These are phyloP conservation scores for Jasminum sambac DNA, from an alignment of 257 asterid species.

Conservation along the genomic window DNA sequence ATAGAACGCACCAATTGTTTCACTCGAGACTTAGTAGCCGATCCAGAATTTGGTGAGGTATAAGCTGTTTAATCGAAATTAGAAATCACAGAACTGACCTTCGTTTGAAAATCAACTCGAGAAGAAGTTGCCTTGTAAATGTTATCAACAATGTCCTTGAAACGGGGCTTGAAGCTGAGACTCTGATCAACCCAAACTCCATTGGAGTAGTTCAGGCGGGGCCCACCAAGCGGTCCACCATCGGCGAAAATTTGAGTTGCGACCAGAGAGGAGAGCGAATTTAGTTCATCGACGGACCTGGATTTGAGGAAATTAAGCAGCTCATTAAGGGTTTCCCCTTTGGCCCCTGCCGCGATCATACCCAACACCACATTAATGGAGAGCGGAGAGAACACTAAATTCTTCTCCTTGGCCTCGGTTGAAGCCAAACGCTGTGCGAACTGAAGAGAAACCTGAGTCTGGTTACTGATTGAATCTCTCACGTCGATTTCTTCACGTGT, in stretches of 20 bases:
- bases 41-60: no score
- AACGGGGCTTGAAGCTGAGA: conserved; percentile 37
- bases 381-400: conserved; percentile 41
- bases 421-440: conserved; percentile 30
- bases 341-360: conserved; percentile 38
- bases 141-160: conserved; percentile 31
- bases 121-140: conserved; percentile 32
- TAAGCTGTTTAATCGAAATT: no score
- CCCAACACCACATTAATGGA: conserved; percentile 41
- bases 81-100: conserved; percentile 22
- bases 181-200: conserved; percentile 45
- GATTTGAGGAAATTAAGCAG: conserved; percentile 40
- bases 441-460: conserved; percentile 29
- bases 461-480: conserved; percentile 34
- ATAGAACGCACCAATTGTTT: background rate
- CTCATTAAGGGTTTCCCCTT: conserved; percentile 35
- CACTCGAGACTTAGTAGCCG: no score
- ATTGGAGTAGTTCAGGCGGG: conserved; percentile 34
- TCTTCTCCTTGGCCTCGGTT: conserved; percentile 26
- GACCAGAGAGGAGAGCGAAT: conserved; percentile 35
- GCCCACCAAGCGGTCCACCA: conserved; percentile 50
- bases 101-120: conserved; percentile 40
- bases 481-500: conserved; percentile 27
- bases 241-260: conserved; percentile 31
- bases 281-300: conserved; percentile 28